Evolutionary conservation across 352 stramenopile genomes (phyloP), one percentile per base, ranked within the genome.

Genomic region (Globisporangium nodosum): DNA sequence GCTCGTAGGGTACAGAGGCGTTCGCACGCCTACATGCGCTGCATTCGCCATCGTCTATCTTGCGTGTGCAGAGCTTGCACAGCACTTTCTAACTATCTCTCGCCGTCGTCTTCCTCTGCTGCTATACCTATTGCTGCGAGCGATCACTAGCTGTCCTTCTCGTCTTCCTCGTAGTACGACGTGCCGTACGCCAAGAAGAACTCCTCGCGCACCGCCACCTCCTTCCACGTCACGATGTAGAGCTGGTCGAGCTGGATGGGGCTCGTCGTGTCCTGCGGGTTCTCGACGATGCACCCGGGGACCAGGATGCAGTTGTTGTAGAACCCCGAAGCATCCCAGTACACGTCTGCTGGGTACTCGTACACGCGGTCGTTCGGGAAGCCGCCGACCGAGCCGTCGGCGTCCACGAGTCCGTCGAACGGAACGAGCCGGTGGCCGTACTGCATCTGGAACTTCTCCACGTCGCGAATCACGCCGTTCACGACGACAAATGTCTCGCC

Each of bases 301-400:
- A 92, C 84, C n/a, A 94, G 74, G 63, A 94, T 94, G 68, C 83
- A 92, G 57, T 94, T 94, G 74, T 94, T 94, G 71, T 94, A 92
- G 45, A 94, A 94, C 43, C 81, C 83, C 7, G 81, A 92, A 2
- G 85, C 83, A 51, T 94, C 85, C 85, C 85, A 94, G 63, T 94
- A 94, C 50, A 92, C 71, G 49, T 92, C 77, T 2, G 81, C 85
- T 1, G 82, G 76, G 55, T 92, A 94, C 61, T 94, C 83, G 57
- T 94, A 94, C 54, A 94, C 85, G 37, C 85, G 85, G 61, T 94
- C 85, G 60, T 94, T 94, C 15, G 85, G 85, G 53, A 92, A 94
- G 15, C 85, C 85, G 9, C 85, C 85, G 16, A 84, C 83, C 0
- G 85, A 94, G 24, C 85, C 85, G 45, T 94, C 85, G 8, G 85